Evolutionary conservation across 352 stramenopile species (phyloP).

Genomic region (Thraustochytrium striatum): DNA sequence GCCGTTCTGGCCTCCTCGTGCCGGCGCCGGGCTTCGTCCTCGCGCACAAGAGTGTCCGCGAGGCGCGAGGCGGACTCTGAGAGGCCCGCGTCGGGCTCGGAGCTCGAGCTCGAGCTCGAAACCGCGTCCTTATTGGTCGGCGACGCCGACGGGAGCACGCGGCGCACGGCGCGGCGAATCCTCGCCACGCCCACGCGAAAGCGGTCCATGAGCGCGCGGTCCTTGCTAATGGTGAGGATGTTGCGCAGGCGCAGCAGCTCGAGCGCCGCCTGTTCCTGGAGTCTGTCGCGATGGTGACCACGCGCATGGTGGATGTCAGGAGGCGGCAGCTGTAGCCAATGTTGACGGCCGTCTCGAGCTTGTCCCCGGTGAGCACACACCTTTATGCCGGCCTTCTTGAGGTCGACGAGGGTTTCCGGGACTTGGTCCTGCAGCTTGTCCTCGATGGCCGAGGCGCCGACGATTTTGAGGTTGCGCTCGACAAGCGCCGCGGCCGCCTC

Average conservation of each 20-base stretch:
- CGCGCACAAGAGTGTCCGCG: too few species aligned
- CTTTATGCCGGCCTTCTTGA: slow-evolving; percentile 92
- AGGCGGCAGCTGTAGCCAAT: slow-evolving; percentile 90
- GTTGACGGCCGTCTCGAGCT: slow-evolving; percentile 97
- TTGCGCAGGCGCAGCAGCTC: not conserved
- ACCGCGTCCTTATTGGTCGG: too few species aligned
- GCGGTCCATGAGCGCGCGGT: not conserved
- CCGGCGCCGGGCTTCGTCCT: too few species aligned
- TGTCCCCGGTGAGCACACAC: slow-evolving; percentile 99
- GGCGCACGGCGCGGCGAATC: not conserved
- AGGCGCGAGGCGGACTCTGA: too few species aligned
- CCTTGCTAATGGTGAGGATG: not conserved
- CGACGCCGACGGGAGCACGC: not conserved
- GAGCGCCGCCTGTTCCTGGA: not conserved
- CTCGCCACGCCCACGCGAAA: not conserved
- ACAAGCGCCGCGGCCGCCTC: slow-evolving; percentile 53
- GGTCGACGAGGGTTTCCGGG: slow-evolving; percentile 85
- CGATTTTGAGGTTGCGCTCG: slow-evolving; percentile 73
- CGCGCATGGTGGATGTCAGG: slow-evolving; percentile 72
- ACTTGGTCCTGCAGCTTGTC: slow-evolving; percentile 94
- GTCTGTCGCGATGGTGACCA: not conserved
- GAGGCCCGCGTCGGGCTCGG: too few species aligned
- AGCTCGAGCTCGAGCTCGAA: too few species aligned
- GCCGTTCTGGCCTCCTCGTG: too few species aligned
- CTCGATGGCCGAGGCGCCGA: slow-evolving; percentile 92